Base-by-base conservation (phyloP, 345 rosid genomes). In the Erysimum cheiranthoides region DNA sequence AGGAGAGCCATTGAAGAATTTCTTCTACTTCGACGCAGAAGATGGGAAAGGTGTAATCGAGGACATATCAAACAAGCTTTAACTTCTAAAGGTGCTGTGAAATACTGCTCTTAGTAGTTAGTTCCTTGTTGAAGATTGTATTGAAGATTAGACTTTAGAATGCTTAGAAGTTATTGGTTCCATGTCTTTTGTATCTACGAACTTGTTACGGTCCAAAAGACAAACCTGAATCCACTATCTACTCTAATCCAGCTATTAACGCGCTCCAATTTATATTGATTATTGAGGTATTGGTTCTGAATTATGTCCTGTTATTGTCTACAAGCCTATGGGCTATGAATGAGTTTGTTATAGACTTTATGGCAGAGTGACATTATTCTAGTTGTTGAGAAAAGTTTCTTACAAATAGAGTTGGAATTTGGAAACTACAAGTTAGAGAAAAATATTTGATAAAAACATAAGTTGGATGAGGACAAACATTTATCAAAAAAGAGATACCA, bases 21-120 rank as follows among this genome's bases (percentile, higher is more conserved):
- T 94, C 74, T 90, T 94, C 85, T 92, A 81, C 86, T 92, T 85
- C 54, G 97, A 94, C 83, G 92, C 86, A 25, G 70, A 83, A 80
- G 92, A 92, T 61, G 97, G 98, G 36, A 92, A 94, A 88, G 95
- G 98, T 65, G 58, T 89, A 36, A 83, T 89, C 16, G 96, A 92
- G 66, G 96, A 94, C 80, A 79, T 90, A 82, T 78, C 92, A 4
- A 73, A 64, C 42, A 66, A 38, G 50, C 18, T 40, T 61, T 61
- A 43, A 71, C 28, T 6, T 71, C 49, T 49, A 34, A 49, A 50
- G 10, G 60, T 67, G 14, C 59, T 38, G 50, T 28, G 38, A 68
- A 38, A 53, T 27, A 16, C 7, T 69, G 42, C 40, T 39, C 12
- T 39, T 54, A 56, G 53, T 53, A 40, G 16, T 65, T 18, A 35